These are phyloP conservation scores for Nosema muscidifuracis DNA, from an alignment of 371 early-diverging fungal genomes.

Conservation along the genomic window DNA sequence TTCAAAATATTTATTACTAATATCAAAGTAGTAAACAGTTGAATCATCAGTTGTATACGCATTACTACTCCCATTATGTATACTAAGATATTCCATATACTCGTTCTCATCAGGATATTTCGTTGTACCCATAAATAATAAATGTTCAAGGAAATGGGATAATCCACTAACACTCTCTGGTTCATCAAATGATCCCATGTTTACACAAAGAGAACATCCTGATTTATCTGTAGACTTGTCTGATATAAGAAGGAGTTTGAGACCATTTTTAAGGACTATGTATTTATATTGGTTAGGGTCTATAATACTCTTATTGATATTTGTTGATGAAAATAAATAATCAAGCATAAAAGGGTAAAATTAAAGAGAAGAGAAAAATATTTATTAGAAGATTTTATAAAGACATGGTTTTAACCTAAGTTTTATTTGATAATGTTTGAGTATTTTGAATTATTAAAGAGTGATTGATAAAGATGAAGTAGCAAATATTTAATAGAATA, in stretches of 20 bases:
- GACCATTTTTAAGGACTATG: constrained; percentile 49
- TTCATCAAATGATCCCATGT: constrained; percentile 73
- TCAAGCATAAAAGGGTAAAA: too few relatives aligned
- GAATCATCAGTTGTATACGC: constrained; percentile 79
- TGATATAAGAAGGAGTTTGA: constrained; percentile 43
- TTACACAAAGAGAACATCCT: constrained; percentile 65
- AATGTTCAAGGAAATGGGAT: constrained; percentile 94
- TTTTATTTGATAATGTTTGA: too few relatives aligned
- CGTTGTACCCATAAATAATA: constrained; percentile 74
- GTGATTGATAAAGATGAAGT: too few relatives aligned
- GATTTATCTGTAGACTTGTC: constrained; percentile 47
- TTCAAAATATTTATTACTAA: constrained; percentile 72
- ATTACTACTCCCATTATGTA: constrained; percentile 82
- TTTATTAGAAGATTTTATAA: too few relatives aligned
- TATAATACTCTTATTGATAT: constrained; percentile 27
- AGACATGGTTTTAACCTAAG: too few relatives aligned
- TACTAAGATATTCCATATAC: constrained; percentile 68
- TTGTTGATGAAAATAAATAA: not conserved
- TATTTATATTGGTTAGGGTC: constrained; percentile 52
- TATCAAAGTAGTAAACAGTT: constrained; percentile 87
- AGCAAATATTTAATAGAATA: too few relatives aligned
- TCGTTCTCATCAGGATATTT: constrained; percentile 54
- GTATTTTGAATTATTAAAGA: too few relatives aligned
- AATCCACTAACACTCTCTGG: constrained; percentile 71
- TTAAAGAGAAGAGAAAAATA: too few relatives aligned